phyloP scores from a whole-genome alignment of 768 basidiomycete species.

The Lyophyllum shimeji region DNA sequence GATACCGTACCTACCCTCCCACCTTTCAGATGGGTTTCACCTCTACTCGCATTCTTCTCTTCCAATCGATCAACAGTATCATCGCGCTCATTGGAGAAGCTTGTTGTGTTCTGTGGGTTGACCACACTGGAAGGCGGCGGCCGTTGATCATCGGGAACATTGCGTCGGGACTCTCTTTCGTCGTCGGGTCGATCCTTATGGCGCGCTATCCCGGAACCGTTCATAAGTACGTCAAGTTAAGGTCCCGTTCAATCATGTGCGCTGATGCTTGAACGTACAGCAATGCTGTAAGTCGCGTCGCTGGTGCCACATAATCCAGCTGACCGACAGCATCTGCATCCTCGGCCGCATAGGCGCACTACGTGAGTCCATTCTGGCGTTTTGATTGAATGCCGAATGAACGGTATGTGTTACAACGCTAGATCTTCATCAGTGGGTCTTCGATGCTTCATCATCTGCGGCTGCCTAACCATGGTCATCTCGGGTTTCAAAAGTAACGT shows the following conservation, averaged over 20 bases:
- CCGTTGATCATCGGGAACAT: conserved; percentile 44
- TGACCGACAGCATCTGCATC: background rate
- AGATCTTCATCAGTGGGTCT: conserved; percentile 42
- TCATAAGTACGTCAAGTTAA: conserved; percentile 30
- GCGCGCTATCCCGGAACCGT: conserved; percentile 43
- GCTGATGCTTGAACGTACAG: conserved; percentile 13
- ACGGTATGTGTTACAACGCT: background rate
- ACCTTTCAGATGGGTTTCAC: conserved; percentile 45
- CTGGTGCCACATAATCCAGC: background rate
- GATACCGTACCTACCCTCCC: too few species aligned
- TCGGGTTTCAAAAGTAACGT: conserved; percentile 20
- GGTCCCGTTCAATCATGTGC: too few species aligned
- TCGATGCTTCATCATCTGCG: background rate
- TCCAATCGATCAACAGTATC: conserved; percentile 54
- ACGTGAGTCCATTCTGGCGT: conserved; percentile 23
- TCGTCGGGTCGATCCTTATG: conserved; percentile 43
- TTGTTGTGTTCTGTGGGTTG: conserved; percentile 45
- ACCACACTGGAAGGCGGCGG: conserved; percentile 36
- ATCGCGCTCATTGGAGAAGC: conserved; percentile 54
- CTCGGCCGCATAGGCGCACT: conserved; percentile 30
- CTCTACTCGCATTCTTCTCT: conserved; percentile 43
- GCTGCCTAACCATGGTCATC: background rate
- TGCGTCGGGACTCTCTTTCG: conserved; percentile 40
- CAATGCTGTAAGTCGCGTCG: conserved; percentile 31
- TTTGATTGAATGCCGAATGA: background rate